Evolutionary conservation across 495 filamentous ascomycete genomes (phyloP), one percentile per base, ranked within the genome.

Genomic region (Xylaria grammica): DNA sequence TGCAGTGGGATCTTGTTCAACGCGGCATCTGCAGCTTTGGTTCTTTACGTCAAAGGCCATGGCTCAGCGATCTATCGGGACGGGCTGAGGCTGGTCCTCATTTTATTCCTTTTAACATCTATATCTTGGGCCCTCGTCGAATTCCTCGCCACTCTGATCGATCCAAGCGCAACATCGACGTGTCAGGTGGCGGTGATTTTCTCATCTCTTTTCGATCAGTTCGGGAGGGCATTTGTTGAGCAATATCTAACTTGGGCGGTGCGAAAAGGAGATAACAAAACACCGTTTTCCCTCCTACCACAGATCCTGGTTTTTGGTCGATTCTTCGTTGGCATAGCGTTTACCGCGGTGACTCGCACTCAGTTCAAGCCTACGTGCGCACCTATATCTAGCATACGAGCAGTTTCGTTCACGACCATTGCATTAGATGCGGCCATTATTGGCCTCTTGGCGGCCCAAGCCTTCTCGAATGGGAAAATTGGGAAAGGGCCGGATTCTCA

Each of bases 1-100:
- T 53, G 42, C 55, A 84, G 82, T 71, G 84, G 84, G 45, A 80
- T 82, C 48, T 73, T 85, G 29, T 75, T 84, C 57, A 81, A 84
- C 66, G 80, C 81, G 64, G 81, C 84, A 48, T 78, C 81, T 44
- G 79, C 78, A 53, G 79, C 79, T 32, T 70, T 84, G 72, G 76
- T 84, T 74, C 76, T 85, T 68, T 82, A 79, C 68, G 71, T 76
- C 67, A 82, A 78, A 60, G 81, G 81, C 60, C 76, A 82, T 79
- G 82, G 79, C 60, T 72, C 77, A 42, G 63, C 78, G 26, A 72
- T 83, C 53, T 80, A 84, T 68, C 73, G 79, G 77, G 83, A 86
- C 79, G 80, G 83, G 81, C 79, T 78, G 84, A 86, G 84, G 84
- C 84, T 86, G 84, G 84, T 81, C 83, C 84, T 86, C 84, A 69